These are phyloP conservation scores for Cladosporium sp. DNA, from an alignment of 2,329 filamentous ascomycete species.

Conservation along the genomic window DNA sequence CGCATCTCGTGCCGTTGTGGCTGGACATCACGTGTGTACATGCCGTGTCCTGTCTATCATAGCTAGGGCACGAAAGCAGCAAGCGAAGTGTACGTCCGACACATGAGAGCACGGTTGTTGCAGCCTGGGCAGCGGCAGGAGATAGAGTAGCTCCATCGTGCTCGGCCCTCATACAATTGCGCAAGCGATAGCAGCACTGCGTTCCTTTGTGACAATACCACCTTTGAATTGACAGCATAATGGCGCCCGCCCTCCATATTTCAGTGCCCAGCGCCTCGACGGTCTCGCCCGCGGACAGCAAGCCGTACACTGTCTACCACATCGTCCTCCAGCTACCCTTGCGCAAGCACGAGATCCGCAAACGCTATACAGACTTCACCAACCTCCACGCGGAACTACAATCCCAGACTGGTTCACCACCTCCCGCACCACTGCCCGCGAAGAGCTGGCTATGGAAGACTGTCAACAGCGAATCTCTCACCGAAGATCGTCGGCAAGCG, in stretches of 20 bases:
- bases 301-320: slow-evolving; percentile 76
- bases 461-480: slow-evolving; percentile 66
- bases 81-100: background rate
- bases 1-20: background rate
- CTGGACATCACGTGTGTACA: background rate
- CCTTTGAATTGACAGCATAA: slow-evolving; percentile 24
- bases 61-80: background rate
- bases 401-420: slow-evolving; percentile 60
- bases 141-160: slow-evolving; percentile 5
- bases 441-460: slow-evolving; percentile 80
- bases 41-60: background rate
- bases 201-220: background rate
- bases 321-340: slow-evolving; percentile 75
- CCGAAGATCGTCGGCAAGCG: slow-evolving; percentile 66
- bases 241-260: slow-evolving; percentile 48
- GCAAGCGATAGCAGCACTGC: background rate
- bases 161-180: background rate
- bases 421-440: slow-evolving; percentile 66
- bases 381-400: slow-evolving; percentile 64
- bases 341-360: slow-evolving; percentile 72
- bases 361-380: slow-evolving; percentile 80
- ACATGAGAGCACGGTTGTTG: slow-evolving; percentile 6
- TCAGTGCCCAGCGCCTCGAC: slow-evolving; percentile 52
- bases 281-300: slow-evolving; percentile 52
- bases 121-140: slow-evolving; percentile 10